These are phyloP conservation scores for Sporothrix mexicana DNA, from an alignment of 2,329 filamentous ascomycete species.

Conservation along the genomic window DNA sequence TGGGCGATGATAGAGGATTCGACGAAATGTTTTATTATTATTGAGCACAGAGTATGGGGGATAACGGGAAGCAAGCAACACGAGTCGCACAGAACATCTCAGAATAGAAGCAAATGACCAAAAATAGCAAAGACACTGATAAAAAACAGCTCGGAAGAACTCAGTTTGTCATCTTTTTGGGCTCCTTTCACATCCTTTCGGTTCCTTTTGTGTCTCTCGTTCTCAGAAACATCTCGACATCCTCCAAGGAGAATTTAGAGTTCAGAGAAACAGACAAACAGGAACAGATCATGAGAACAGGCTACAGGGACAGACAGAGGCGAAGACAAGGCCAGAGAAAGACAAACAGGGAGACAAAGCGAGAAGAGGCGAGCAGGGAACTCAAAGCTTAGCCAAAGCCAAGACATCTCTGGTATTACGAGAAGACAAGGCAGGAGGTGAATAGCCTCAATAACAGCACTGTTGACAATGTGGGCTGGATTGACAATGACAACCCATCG, in stretches of 20 bases:
- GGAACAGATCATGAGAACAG: no score
- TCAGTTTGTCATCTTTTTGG: neutral
- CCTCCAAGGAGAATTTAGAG: slow-evolving; percentile 2
- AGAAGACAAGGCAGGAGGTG: no score
- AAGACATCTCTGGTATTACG: neutral
- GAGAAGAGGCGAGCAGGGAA: neutral
- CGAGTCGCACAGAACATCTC: slow-evolving; percentile 2
- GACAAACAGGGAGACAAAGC: neutral
- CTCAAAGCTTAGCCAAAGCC: slow-evolving; percentile 21
- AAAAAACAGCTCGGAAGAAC: neutral
- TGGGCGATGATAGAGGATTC: neutral
- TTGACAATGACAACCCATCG: no score
- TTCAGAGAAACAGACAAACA: no score
- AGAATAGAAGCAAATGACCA: neutral
- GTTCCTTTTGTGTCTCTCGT: neutral
- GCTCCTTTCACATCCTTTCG: neutral
- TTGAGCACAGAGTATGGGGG: no score
- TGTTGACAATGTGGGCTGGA: slow-evolving; percentile 15
- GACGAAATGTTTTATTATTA: neutral
- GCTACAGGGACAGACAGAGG: no score
- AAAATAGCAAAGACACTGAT: neutral
- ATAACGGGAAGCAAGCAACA: neutral
- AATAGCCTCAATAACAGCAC: no score
- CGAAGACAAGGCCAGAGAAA: no score
- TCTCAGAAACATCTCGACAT: neutral